Base-by-base conservation (phyloP, 345 rosid species). In the Acer yangbiense region DNA sequence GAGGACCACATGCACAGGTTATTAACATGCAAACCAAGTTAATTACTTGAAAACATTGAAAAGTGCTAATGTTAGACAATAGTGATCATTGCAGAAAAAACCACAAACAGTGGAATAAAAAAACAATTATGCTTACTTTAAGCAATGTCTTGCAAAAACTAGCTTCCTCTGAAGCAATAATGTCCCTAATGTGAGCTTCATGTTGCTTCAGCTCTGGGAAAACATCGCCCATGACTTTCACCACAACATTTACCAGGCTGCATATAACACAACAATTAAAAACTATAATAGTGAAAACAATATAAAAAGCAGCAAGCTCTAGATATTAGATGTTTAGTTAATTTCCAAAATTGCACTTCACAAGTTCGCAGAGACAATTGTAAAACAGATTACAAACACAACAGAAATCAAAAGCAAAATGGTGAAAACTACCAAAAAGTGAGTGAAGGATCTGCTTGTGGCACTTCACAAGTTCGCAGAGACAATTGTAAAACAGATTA, bases 101-200 rank as follows among this genome's bases (percentile, higher is more conserved):
- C n/a, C 52, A 27, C 17, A 9, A 39, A 58, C 7, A 23, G 14
- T 10, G 66, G 7, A 21, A 44, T 2, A 44, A 23, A 3, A 52
- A 61, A 68, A 48, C 18, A 62, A 0, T 18, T 72, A 73, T 23
- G 35, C 87, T 85, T 76, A 90, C 96, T 92, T 93, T 93, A 1
- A 79, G 86, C 88, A 96, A 88, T 65, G 99, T 96, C 82, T 87
- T 92, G 82, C 98, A 93, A 84, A 96, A 96, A 87, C 97, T 96
- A 72, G 88, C 86, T 86, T 96, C 99, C 81, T 96, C 99, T 75
- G 83, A 92, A 9, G 89, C 89, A 76, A 96, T 91, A 65, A 89
- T 83, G 75, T 89, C 93, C 71, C 79, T 88, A 65, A 96, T 96
- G 74, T 79, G 92, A 23, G 79, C 84, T 78, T 96, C 94, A 82